Evolutionary conservation across 345 rosid genomes (phyloP).

Genomic region (Cochlearia excelsa): DNA sequence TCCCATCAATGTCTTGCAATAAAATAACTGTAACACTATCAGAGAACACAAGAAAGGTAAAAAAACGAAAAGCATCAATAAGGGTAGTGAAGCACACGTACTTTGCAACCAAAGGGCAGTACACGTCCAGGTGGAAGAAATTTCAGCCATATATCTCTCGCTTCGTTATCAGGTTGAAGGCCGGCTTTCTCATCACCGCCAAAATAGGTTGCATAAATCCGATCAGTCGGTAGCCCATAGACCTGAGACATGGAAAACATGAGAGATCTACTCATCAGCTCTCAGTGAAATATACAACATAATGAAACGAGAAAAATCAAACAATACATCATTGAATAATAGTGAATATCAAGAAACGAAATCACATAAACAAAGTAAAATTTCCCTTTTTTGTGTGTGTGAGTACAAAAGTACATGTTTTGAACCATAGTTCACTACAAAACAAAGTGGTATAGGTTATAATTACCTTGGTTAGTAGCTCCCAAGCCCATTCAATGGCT

Average conservation of each 20-base stretch:
- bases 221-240: slow-evolving; percentile 67
- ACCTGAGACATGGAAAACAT: slow-evolving; percentile 44
- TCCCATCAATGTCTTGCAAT: background rate
- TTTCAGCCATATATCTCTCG: slow-evolving; percentile 77
- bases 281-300: background rate
- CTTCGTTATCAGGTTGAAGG: slow-evolving; percentile 83
- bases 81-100: slow-evolving; percentile 33
- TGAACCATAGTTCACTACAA: background rate
- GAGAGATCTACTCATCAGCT: slow-evolving; percentile 6
- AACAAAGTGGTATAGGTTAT: background rate
- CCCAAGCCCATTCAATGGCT: slow-evolving; percentile 98
- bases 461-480: slow-evolving; percentile 70
- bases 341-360: no score
- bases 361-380: background rate
- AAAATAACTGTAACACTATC: no score
- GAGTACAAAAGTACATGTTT: background rate
- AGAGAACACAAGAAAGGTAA: background rate
- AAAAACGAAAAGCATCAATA: background rate
- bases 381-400: background rate
- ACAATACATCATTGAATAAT: no score
- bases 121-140: slow-evolving; percentile 77
- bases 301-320: background rate
- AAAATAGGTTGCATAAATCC: slow-evolving; percentile 91
- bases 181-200: slow-evolving; percentile 92
- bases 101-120: slow-evolving; percentile 92